A percentile compares a stretch with the other conserved stretches of the same genome.
phyloP scores from a whole-genome alignment of 2,329 filamentous ascomycete genomes.

The Alternaria angustiovoidea region DNA sequence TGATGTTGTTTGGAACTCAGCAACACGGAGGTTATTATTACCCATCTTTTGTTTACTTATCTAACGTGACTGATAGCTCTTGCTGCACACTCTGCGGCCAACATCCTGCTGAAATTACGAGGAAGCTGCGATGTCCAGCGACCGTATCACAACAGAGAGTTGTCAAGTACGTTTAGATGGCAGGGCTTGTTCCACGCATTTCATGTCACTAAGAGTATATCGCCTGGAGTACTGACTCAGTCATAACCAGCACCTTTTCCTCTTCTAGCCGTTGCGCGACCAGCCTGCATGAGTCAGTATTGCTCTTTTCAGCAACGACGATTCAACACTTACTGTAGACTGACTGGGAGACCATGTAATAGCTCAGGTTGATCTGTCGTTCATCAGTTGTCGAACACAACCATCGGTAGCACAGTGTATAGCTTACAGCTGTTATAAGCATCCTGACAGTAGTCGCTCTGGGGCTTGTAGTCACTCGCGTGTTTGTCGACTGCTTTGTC shows the following conservation, averaged over 20 bases:
- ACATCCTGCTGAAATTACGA: background rate
- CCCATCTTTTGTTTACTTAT: background rate
- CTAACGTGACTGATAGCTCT: slow-evolving; percentile 3
- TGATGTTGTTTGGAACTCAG: slow-evolving; percentile 1
- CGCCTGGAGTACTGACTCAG: slow-evolving; percentile 45
- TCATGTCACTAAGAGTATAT: slow-evolving; percentile 13
- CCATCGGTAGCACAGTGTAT: background rate
- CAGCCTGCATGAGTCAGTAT: slow-evolving; percentile 30
- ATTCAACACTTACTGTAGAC: slow-evolving; percentile 43
- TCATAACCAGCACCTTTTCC: slow-evolving; percentile 55
- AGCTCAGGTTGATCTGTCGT: slow-evolving; percentile 46
- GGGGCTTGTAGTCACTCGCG: slow-evolving; percentile 29
- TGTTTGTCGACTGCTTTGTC: slow-evolving; percentile 51
- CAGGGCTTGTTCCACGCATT: background rate
- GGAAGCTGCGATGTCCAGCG: background rate
- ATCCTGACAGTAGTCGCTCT: slow-evolving; percentile 52
- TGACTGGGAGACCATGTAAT: slow-evolving; percentile 56
- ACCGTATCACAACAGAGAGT: background rate
- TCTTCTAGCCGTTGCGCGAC: slow-evolving; percentile 53
- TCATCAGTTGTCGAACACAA: background rate
- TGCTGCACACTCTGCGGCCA: background rate
- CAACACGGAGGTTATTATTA: background rate
- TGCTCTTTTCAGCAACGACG: background rate
- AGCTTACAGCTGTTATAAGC: slow-evolving; percentile 54
- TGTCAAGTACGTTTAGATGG: background rate